Base-by-base conservation (phyloP, 1,284 basidiomycete genomes). In the Vanrija pseudolonga region DNA sequence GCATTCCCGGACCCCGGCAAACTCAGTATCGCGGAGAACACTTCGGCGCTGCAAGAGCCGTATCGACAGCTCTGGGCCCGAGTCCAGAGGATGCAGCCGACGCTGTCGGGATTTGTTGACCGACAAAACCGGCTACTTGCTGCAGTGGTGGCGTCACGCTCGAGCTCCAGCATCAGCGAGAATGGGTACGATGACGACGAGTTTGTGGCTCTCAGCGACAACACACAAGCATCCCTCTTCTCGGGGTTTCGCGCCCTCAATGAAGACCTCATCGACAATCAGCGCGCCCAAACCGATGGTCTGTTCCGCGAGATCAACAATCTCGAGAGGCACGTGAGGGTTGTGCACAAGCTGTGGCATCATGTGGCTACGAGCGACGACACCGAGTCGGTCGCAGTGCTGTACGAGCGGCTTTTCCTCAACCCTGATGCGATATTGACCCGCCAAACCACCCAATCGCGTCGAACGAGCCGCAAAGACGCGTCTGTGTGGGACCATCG, bases 1-100 rank as follows among this genome's bases (percentile, higher is more conserved):
- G 20, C 40, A 22, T 71, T 68, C 47, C 63, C 63, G 0, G 51
- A 50, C 20, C 57, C 44, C 24, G 18, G 17, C 17, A 7, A 24
- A 9, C 43, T 39, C 9, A 7, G 12, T 1, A 3, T 22, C 5
- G 12, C 44, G 6, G 51, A 53, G 20, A 38, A 43, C n/a, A 42
- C 49, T 24, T n/a, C 42, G 6, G 2, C 23, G 3, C 38, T 49
- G 28, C 23, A 36, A 17, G 18, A 48, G 19, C 20, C 56, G 1
- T 59, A 50, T 40, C 22, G 51, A 12, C 20, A 28, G 6, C 19
- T 60, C 36, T 58, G 55, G 57, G 28, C 51, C n/a, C 9, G 15
- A 17, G 46, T 60, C n/a, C 23, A 32, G 32, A 7, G 32, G 40
- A 12, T 18, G 18, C 4, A 19, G 59, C 17, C 42, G 28, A 9